Evolutionary conservation across 208 protist species (phyloP), one percentile per base, ranked within the genome.

Genomic region (Crithidia fasciculata): DNA sequence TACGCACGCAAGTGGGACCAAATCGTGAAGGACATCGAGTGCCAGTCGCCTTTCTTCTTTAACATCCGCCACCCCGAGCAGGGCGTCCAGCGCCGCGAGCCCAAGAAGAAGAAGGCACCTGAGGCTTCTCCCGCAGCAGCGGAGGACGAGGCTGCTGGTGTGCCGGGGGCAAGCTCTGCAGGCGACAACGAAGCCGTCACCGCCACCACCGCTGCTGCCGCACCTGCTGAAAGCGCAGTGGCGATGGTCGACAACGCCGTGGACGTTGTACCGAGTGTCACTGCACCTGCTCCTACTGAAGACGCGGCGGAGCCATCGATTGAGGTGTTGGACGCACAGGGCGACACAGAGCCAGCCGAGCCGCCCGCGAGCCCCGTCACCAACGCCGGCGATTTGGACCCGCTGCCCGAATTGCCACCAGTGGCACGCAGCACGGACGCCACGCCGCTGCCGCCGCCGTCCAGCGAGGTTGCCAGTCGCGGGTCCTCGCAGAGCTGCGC

Each of bases 51-150:
- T 15, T 41, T 94, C 18, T 95, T 86, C 73, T 96, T 93, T 61
- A 96, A 97, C 80, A 97, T 96, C 65, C 92, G 95, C 5, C 87
- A 89, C 37, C 86, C 89, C 10, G 92, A 98, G 58, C 72, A 88
- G 50, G 92, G 94, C 18, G 75, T 97, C 50, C 91, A 97, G 70
- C 81, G 70, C 55, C 78, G 81, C 13, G 72, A 70, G 54, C 66
- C 74, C 12, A 66, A 67, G 36, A 83, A 71, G 64, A 86, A 83
- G 64, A 83, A 78, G 66, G 68, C 50, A 8, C 28, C 50, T 8
- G 18, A 16, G 39, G 60, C 53, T 16, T 13, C 57, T 8, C 39
- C 7, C 5, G 61, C 61, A 18, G 61, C 10, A 4, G 0, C 4
- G 45, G 41, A 15, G 2, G 45, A 15, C 3, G 61, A 55, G 39